A percentile compares a stretch with the other conserved stretches of the same genome.
Evolutionary conservation across 805 yeast species (phyloP).

Genomic region (Starmerella kuoi): DNA sequence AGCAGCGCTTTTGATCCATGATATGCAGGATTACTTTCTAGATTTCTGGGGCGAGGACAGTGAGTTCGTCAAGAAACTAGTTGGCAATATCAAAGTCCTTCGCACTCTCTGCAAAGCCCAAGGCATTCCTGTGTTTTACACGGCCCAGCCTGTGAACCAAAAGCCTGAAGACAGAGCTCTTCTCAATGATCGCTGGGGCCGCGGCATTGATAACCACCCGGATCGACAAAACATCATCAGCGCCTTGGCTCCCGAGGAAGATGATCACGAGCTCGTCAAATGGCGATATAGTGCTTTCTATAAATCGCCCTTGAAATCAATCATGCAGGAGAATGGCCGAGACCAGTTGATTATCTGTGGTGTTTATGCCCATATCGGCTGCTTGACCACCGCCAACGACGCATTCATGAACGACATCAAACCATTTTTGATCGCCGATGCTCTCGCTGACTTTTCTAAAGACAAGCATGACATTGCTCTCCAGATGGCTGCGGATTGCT

Average conservation of each 20-base stretch:
- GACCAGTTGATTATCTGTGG: slow-evolving; percentile 18
- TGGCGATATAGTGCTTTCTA: slow-evolving; percentile 17
- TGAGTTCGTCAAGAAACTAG: slow-evolving; percentile 6
- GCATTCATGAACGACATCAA: slow-evolving; percentile 17
- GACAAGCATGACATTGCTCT: slow-evolving; percentile 12
- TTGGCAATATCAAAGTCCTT: slow-evolving; percentile 3
- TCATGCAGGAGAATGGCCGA: slow-evolving; percentile 4
- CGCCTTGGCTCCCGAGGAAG: slow-evolving; percentile 9
- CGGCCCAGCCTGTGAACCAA: slow-evolving; percentile 16
- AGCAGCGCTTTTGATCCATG: slow-evolving; percentile 16
- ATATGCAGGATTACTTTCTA: slow-evolving; percentile 18
- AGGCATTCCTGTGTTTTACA: slow-evolving; percentile 17
- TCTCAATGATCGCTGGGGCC: slow-evolving; percentile 16
- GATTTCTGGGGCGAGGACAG: slow-evolving; percentile 15
- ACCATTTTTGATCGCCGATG: slow-evolving; percentile 16
- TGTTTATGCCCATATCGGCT: slow-evolving; percentile 18
- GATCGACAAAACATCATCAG: slow-evolving; percentile 3
- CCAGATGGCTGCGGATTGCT: slow-evolving; percentile 5
- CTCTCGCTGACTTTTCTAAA: slow-evolving; percentile 10
- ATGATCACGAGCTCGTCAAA: slow-evolving; percentile 10
- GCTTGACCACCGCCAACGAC: slow-evolving; percentile 15
- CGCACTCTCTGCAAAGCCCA: slow-evolving; percentile 8
- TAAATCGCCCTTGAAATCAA: slow-evolving; percentile 5
- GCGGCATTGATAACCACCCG: slow-evolving; percentile 11
- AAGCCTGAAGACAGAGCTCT: slow-evolving; percentile 13